Percentiles rank a stretch among this genome's conserved stretches.
phyloP scores from a whole-genome alignment of 2,329 filamentous ascomycete genomes.

The Onygena corvina region DNA sequence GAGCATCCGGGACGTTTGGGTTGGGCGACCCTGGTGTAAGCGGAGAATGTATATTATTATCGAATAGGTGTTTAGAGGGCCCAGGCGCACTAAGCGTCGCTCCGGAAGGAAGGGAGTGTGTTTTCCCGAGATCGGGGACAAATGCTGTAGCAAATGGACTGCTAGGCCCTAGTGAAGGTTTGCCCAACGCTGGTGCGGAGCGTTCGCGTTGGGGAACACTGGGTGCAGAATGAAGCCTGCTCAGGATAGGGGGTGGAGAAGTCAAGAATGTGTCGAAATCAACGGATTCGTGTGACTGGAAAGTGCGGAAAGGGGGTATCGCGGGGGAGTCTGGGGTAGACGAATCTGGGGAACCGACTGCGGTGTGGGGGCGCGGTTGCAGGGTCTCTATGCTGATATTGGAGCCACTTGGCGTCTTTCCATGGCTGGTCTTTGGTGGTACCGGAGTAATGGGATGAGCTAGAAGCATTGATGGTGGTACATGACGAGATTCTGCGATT shows the following conservation, averaged over 20 bases:
- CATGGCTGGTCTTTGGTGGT: conserved; percentile 15
- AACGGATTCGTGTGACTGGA: conserved; percentile 35
- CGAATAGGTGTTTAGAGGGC: conserved; percentile 65
- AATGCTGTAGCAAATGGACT: conserved; percentile 9
- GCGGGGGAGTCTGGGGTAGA: conserved; percentile 30
- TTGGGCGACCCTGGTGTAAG: conserved; percentile 54
- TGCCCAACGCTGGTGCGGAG: neutral
- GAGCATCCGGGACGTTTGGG: conserved; percentile 50
- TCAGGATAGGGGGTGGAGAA: conserved; percentile 21
- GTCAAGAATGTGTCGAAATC: conserved; percentile 22
- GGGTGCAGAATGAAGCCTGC: conserved; percentile 31
- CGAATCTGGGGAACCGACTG: conserved; percentile 26
- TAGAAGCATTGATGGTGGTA: conserved; percentile 20
- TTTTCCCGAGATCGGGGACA: conserved; percentile 9
- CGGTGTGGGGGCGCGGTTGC: neutral
- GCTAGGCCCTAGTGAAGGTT: neutral
- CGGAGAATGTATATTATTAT: conserved; percentile 63
- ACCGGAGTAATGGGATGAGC: conserved; percentile 20
- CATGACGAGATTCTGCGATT: conserved; percentile 20
- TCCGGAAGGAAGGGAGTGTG: conserved; percentile 4
- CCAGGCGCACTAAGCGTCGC: conserved; percentile 35
- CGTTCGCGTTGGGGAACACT: conserved; percentile 17
- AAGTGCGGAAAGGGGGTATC: conserved; percentile 33
- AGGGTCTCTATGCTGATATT: neutral
- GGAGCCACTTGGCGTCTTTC: neutral